Evolutionary conservation across 768 basidiomycete genomes (phyloP).

Genomic region (Lactarius deliciosus): DNA sequence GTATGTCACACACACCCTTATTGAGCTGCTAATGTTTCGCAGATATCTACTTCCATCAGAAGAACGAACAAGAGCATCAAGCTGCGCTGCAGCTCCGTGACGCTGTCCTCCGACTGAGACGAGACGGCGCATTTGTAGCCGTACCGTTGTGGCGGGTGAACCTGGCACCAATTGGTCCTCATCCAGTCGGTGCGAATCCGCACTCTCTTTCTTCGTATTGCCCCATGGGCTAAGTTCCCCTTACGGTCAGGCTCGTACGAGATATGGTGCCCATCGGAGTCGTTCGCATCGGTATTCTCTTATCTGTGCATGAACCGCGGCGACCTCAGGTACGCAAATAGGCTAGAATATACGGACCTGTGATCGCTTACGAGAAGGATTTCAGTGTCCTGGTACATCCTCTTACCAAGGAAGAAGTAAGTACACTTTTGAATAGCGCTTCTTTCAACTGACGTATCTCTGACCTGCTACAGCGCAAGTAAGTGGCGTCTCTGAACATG

Average conservation of each 20-base stretch:
- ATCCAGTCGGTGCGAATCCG: constrained; percentile 61
- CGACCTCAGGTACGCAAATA: constrained; percentile 54
- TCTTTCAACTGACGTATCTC: constrained; percentile 7
- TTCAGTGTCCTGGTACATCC: constrained; percentile 74
- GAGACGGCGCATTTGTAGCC: constrained; percentile 77
- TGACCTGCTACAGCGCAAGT: constrained; percentile 37
- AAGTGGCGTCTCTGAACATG: constrained; percentile 29
- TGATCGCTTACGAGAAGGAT: background rate
- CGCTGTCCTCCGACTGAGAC: constrained; percentile 65
- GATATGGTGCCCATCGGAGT: constrained; percentile 75
- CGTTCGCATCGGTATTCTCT: constrained; percentile 74
- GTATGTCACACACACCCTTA: constrained; percentile 40
- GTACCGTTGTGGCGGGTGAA: constrained; percentile 76
- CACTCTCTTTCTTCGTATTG: background rate
- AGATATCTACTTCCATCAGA: constrained; percentile 83
- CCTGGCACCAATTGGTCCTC: constrained; percentile 65
- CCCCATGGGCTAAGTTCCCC: background rate
- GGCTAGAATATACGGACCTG: background rate
- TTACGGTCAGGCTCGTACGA: constrained; percentile 66
- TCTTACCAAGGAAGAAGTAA: constrained; percentile 65
- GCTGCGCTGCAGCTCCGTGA: constrained; percentile 69
- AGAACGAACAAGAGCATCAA: constrained; percentile 57
- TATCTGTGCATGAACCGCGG: constrained; percentile 71
- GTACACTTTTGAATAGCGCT: constrained; percentile 26
- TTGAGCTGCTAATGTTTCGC: constrained; percentile 9